These are phyloP conservation scores for Alternaria gaisen DNA, from an alignment of 2,329 filamentous ascomycete species.

Conservation along the genomic window DNA sequence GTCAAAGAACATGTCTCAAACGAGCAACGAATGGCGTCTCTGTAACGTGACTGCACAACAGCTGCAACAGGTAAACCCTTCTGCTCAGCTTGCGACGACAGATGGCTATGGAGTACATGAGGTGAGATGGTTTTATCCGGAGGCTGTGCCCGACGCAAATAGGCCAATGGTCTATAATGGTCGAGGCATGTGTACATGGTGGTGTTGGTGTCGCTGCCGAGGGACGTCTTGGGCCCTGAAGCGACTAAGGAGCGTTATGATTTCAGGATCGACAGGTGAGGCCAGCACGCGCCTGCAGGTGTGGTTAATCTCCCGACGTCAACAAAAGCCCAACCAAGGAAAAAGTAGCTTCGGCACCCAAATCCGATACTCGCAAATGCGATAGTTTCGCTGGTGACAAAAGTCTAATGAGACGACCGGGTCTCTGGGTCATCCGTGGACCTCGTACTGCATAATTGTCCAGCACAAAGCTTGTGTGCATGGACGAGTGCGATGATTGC, in stretches of 20 bases:
- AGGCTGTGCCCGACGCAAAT: not conserved
- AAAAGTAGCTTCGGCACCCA: constrained; percentile 1
- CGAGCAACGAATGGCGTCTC: not conserved
- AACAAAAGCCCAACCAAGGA: not conserved
- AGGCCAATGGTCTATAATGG: not conserved
- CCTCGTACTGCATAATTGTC: not conserved
- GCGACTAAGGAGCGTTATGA: not conserved
- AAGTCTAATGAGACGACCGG: constrained; percentile 7
- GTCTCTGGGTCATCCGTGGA: constrained; percentile 5
- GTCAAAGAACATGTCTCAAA: not conserved
- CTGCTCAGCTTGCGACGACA: not conserved
- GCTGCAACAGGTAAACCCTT: not conserved
- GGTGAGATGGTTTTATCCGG: not conserved
- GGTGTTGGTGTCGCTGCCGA: not conserved
- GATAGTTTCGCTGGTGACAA: not conserved
- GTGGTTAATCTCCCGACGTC: constrained; percentile 3
- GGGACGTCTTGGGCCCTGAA: not conserved
- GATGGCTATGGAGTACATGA: not conserved
- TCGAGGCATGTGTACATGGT: not conserved
- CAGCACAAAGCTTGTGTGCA: not conserved
- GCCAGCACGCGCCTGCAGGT: not conserved
- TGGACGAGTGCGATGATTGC: not conserved
- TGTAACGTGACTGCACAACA: constrained; percentile 6
- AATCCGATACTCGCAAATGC: no score
- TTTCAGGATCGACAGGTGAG: constrained; percentile 2